Evolutionary conservation across 768 basidiomycete species (phyloP), one percentile per base, ranked within the genome.

Genomic region (Vishniacozyma victoriae): DNA sequence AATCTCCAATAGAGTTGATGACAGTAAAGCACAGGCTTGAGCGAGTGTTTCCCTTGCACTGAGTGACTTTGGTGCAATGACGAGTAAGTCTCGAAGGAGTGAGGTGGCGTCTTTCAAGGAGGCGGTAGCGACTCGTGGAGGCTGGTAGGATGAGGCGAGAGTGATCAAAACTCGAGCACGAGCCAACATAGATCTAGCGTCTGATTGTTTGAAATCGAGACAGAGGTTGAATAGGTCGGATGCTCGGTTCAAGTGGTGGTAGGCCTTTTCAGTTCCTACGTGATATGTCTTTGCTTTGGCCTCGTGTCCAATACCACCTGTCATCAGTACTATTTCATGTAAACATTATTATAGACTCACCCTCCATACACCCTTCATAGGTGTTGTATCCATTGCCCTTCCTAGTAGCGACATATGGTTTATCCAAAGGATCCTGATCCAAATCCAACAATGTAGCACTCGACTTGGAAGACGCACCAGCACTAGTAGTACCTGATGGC

Each of bases 211-310:
- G 31, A 56, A 52, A 6, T 50, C 41, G 3, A 72, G 46, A 3
- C 67, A 67, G 3, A 48, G 50, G 12, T 23, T 38, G 43, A 68
- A 67, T 15, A 66, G 59, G 16, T 72, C 69, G 27, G 50, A 52
- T n/a, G 71, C 60, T 23, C 67, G 63, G 16, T 52, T 56, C 18
- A 67, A 59, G 40, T 70, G 67, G 39, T 72, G 71, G 38, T 65
- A 60, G 1, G 71, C 65, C 42, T 70, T 67, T 31, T 70, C 68
- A 20, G 60, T 65, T 3, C 62, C 68, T 23, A 59, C 52, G 25
- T 59, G 50, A 50, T 67, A 70, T 5, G 62, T 56, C 12, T 46
- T 50, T 15, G 68, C 46, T 55, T 67, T 70, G 26, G 55, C 50
- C 41, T 64, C 65, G 48, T 70, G 68, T 3, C 64, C 68, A 2